These are phyloP conservation scores for Catharanthus roseus DNA, from an alignment of 257 asterid species.

Conservation along the genomic window DNA sequence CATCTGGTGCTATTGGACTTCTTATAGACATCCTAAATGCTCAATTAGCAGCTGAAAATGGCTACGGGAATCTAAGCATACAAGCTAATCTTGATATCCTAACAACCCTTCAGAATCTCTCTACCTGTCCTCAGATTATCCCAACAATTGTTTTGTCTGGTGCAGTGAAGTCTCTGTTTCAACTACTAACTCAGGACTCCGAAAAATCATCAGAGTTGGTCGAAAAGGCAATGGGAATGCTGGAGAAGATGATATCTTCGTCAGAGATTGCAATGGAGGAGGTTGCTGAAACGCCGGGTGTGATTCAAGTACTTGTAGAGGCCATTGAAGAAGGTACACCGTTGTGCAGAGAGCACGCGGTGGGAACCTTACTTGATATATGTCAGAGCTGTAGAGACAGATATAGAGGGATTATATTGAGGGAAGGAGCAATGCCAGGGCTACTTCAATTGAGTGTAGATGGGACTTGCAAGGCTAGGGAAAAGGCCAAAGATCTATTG, in stretches of 20 bases:
- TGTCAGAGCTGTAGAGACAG: conserved; percentile 57
- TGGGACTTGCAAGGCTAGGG: conserved; percentile 56
- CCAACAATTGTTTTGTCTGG: conserved; percentile 45
- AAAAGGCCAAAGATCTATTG: conserved; percentile 63
- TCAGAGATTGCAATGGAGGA: conserved; percentile 51
- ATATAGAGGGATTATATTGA: conserved; percentile 58
- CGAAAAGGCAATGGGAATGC: conserved; percentile 53
- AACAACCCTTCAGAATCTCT: conserved; percentile 61
- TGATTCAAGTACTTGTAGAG: conserved; percentile 55
- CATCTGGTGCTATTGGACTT: conserved; percentile 51
- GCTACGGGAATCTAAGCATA: conserved; percentile 21
- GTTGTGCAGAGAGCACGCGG: conserved; percentile 60
- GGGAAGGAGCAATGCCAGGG: conserved; percentile 81
- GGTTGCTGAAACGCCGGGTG: conserved; percentile 40
- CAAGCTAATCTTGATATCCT: conserved; percentile 57
- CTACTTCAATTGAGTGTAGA: conserved; percentile 68
- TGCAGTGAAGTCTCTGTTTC: conserved; percentile 33
- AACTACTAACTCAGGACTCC: conserved; percentile 20
- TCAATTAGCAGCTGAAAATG: conserved; percentile 16
- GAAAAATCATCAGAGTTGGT: conserved; percentile 50
- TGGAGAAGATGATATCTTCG: conserved; percentile 49
- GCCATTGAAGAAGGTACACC: conserved; percentile 71
- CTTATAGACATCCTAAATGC: conserved; percentile 41
- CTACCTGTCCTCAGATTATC: conserved; percentile 42
- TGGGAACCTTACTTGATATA: conserved; percentile 41